Conservation (phyloP, 768 basidiomycete species). For the Mrakia gelida region DNA sequence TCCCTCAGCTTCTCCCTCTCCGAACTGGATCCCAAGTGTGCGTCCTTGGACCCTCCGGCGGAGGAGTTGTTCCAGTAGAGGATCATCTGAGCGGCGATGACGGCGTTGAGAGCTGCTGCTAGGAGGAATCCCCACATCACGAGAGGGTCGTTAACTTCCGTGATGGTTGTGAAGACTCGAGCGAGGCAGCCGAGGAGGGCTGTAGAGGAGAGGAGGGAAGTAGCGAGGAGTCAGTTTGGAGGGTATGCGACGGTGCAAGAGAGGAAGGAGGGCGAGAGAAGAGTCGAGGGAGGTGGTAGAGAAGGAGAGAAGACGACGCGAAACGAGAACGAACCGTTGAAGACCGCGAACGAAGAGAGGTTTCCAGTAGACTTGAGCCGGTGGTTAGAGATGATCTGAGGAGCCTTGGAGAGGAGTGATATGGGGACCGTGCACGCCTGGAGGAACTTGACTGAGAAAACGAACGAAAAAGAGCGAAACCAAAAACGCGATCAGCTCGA, state of each 20-base stretch:
- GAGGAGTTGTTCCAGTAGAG: conserved; percentile 50
- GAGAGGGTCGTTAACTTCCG: conserved; percentile 77
- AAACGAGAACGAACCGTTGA: conserved; percentile 50
- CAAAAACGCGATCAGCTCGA: background rate
- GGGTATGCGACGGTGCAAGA: too few relatives aligned
- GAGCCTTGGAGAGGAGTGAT: conserved; percentile 85
- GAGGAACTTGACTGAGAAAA: conserved; percentile 55
- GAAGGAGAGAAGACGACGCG: background rate
- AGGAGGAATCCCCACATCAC: conserved; percentile 78
- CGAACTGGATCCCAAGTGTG: background rate
- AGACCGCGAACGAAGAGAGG: conserved; percentile 85
- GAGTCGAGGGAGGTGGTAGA: background rate
- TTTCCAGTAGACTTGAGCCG: conserved; percentile 78
- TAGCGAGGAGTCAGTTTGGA: background rate
- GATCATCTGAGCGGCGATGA: conserved; percentile 81
- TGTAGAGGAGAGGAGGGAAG: background rate
- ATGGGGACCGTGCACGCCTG: conserved; percentile 86
- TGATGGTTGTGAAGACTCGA: conserved; percentile 84
- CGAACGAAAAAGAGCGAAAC: conserved; percentile 33
- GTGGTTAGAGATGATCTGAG: conserved; percentile 82
- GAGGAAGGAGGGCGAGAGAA: background rate
- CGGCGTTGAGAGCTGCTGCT: conserved; percentile 72
- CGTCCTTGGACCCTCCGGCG: background rate
- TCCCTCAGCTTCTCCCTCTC: background rate
- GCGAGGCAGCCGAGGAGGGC: conserved; percentile 83